Evolutionary conservation across 164 flowering plant species (phyloP), one percentile per base, ranked within the genome.

Genomic region (Magnolia officinalis): DNA sequence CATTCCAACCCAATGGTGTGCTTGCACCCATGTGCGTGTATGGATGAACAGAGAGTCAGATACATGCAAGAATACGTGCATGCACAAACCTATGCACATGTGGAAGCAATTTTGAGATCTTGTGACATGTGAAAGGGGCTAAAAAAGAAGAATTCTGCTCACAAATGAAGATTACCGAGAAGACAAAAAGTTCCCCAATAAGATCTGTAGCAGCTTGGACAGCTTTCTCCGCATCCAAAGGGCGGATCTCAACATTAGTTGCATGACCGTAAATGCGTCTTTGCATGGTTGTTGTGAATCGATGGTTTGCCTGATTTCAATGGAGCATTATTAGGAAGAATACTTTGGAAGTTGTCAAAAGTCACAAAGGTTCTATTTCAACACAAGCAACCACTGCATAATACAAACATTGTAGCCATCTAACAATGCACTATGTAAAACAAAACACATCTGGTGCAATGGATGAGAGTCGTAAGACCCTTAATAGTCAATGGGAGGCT

Each of bases 141-240:
- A 49, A 45, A 31, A 26, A 7, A 26, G 65, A 13, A 13, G 13
- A 51, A 20, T 9, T 70, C 61, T 55, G 19, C 66, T 20, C 16
- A 16, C 24, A 50, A 61, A 20, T 45, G 7, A 31, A 14, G 11
- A 75, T 2, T 90, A 93, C 98, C 91, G 91, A 71, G 81, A 93
- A 92, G 71, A 95, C 87, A 74, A 95, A 92, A 71, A 92, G 20
- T 75, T 95, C 98, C 11, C 98, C 98, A 77, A 95, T 73, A 78
- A 95, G 92, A 77, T 93, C 97, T 2, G 81, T 90, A 76, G 98
- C 96, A 82, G 90, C 96, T 80, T 92, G 96, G 80, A 95, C 93
- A 84, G 98, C 98, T 83, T 86, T 95, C 82, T 93, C 96, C 81
- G 89, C 97, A 82, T 95, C 85, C 83, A 95, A 67, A 70, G 98